phyloP scores from a whole-genome alignment of 2,329 filamentous ascomycete genomes.

The Pseudopyricularia javanii region DNA sequence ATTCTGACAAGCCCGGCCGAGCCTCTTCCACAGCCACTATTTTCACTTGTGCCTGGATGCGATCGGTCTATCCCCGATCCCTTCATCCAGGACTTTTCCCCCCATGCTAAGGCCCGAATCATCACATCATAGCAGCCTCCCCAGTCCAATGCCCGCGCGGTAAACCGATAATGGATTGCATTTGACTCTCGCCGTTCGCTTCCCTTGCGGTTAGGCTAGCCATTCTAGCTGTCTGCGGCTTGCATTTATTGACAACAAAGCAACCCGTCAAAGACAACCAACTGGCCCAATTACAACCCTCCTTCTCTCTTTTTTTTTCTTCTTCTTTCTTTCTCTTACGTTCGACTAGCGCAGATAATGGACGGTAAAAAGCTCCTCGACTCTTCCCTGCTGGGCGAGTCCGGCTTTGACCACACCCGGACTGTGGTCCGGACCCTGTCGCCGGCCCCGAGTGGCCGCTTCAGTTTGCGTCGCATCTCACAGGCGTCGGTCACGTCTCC shows the following conservation, averaged over 20 bases:
- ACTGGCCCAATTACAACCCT: neutral
- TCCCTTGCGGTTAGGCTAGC: neutral
- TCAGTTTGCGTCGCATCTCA: slow-evolving; percentile 5
- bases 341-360: too few species aligned
- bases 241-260: neutral
- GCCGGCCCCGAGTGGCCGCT: slow-evolving; percentile 7
- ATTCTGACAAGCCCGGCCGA: neutral
- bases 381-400: slow-evolving; percentile 8
- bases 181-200: neutral
- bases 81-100: neutral
- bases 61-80: neutral
- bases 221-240: neutral
- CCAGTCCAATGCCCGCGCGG: neutral
- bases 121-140: neutral
- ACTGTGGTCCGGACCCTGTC: slow-evolving; percentile 5
- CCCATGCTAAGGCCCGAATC: neutral
- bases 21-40: neutral
- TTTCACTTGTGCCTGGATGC: neutral
- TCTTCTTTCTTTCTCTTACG: neutral
- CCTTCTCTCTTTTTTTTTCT: neutral
- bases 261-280: neutral
- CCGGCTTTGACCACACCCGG: slow-evolving; percentile 1
- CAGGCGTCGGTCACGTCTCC: neutral
- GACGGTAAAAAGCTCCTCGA: slow-evolving; percentile 9
- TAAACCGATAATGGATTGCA: neutral